Conservation (phyloP, 2,329 filamentous ascomycete genomes). For the Camillea tinctor region DNA sequence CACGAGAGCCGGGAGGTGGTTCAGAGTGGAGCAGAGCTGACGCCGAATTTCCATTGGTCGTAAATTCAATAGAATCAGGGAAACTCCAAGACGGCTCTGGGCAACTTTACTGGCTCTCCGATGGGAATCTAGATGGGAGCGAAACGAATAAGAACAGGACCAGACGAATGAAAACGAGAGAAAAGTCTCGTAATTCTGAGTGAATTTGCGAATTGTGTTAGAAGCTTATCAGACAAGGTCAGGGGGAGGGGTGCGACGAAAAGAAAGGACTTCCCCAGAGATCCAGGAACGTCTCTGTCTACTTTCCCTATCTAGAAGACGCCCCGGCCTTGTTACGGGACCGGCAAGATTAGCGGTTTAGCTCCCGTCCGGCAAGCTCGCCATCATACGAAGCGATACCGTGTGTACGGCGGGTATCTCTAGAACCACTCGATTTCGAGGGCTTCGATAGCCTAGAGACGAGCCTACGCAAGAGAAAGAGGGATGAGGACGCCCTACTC, state of each 20-base stretch:
- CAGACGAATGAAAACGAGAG: constrained; percentile 20
- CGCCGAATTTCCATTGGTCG: constrained; percentile 27
- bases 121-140: constrained; percentile 18
- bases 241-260: constrained; percentile 13
- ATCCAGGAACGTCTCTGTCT: constrained; percentile 3
- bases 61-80: constrained; percentile 24
- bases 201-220: background rate
- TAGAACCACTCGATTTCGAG: constrained; percentile 2
- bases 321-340: constrained; percentile 11
- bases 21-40: constrained; percentile 20
- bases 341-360: constrained; percentile 18
- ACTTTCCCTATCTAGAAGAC: constrained; percentile 17
- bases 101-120: constrained; percentile 7
- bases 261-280: constrained; percentile 16
- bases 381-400: background rate
- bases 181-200: constrained; percentile 8
- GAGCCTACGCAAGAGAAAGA: constrained; percentile 1
- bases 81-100: constrained; percentile 12
- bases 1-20: constrained; percentile 20
- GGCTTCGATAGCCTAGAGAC: constrained; percentile 1
- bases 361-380: constrained; percentile 19
- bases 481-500: background rate
- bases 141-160: constrained; percentile 16
- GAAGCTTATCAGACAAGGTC: constrained; percentile 11
- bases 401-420: background rate